phyloP scores from a whole-genome alignment of 768 basidiomycete species.

The Psilocybe sp. region DNA sequence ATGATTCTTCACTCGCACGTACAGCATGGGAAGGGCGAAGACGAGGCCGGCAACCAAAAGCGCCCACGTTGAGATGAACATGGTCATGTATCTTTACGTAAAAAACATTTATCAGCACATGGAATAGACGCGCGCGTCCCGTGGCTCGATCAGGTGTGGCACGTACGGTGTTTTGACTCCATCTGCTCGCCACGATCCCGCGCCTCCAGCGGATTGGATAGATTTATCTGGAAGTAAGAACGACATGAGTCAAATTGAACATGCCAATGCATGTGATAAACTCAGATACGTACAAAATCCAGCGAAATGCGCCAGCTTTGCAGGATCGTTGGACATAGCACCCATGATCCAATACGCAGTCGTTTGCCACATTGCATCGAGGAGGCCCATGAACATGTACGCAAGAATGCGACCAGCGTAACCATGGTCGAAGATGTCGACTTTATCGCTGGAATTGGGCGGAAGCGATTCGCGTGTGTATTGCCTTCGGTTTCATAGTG shows the following conservation, averaged over 20 bases:
- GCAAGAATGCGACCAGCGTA: slow-evolving; percentile 59
- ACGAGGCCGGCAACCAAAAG: slow-evolving; percentile 62
- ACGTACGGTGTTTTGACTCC: slow-evolving; percentile 59
- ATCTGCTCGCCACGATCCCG: slow-evolving; percentile 71
- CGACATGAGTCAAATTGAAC: neutral
- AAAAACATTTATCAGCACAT: no score
- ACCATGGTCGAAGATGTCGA: slow-evolving; percentile 55
- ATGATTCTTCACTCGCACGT: slow-evolving; percentile 63
- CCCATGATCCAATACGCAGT: slow-evolving; percentile 83
- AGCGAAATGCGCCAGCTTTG: slow-evolving; percentile 74
- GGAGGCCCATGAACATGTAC: slow-evolving; percentile 70
- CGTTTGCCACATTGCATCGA: slow-evolving; percentile 87
- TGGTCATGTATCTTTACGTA: slow-evolving; percentile 53
- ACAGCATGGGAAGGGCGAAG: slow-evolving; percentile 73
- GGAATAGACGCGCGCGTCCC: no score
- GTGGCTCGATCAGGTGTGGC: neutral
- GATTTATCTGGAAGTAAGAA: slow-evolving; percentile 37
- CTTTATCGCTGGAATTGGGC: slow-evolving; percentile 32
- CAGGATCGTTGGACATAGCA: slow-evolving; percentile 81
- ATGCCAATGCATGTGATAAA: neutral
- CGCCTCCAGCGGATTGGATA: slow-evolving; percentile 74
- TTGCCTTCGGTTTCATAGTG: slow-evolving; percentile 23
- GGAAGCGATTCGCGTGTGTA: slow-evolving; percentile 58
- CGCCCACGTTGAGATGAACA: slow-evolving; percentile 75
- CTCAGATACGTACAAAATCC: slow-evolving; percentile 66